Evolutionary conservation across 192 early-diverging fungal species (phyloP), one percentile per base, ranked within the genome.

Genomic region (Backusella mclennaniae): DNA sequence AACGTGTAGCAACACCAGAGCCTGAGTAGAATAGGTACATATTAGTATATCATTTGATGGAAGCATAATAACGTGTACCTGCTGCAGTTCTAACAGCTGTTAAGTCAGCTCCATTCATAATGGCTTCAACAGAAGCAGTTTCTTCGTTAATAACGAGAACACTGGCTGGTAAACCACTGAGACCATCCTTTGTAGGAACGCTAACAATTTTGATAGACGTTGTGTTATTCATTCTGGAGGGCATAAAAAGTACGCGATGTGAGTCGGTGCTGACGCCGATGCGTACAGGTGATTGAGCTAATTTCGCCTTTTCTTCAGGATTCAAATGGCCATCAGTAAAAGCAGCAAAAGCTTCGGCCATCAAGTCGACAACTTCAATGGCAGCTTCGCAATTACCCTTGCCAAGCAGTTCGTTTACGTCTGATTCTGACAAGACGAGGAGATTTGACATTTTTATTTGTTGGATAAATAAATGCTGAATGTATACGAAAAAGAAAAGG

Each of bases 1-100:
- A 53, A 66, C 75, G 81, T 0, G 85, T 86, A 15, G 87, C 85
- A 8, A 89, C 69, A 4, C 84, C 87, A 19, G 84, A 87, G 19
- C 84, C 85, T 74, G 46, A 33, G 44, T 42, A 21, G 49, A 42
- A 52, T 23, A 46, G 39, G 1, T 12, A 17, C 35, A 35, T 14
- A 31, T 46, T 72, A 46, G n/a, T 36, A 17, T 49, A 35, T 49
- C 21, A 21, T 33, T 4, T 21, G 42, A 71, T 63, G 12, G 12
- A 63, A 63, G 56, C 26, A 29, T 63, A 63, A 29, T 31, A 1
- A 19, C 41, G 21, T 38, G 69, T 69, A 80, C 82, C 82, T 66
- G 87, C 87, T 14, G 87, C 87, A 23, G 87, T 89, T 14, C 87
- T 67, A 19, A 87, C 59, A 26, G 85, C 86, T 1, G 87, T 89